Conservation (phyloP, 768 basidiomycete species). For the Leucogyrophana mollusca region DNA sequence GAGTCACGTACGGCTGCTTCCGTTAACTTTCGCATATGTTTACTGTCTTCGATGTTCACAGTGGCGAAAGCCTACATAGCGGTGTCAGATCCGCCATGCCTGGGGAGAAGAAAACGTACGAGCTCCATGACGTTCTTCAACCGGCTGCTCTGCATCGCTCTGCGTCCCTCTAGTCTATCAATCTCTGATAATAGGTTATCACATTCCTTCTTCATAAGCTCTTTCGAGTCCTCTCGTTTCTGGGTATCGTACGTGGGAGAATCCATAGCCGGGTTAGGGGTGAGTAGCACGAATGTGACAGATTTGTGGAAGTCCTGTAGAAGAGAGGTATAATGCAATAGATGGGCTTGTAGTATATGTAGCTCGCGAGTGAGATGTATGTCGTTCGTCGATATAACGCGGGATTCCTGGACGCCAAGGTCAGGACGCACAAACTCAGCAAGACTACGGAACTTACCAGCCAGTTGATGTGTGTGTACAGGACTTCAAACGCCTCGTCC, state of each 20-base stretch:
- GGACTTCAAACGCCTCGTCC: conserved; percentile 55
- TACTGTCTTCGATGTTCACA: conserved; percentile 60
- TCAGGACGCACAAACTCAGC: not conserved
- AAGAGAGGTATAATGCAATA: conserved; percentile 53
- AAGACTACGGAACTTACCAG: conserved; percentile 36
- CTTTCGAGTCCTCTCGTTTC: conserved; percentile 13
- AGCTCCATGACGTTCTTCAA: conserved; percentile 30
- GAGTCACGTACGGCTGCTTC: conserved; percentile 42
- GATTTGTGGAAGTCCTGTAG: conserved; percentile 53
- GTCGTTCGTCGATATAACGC: conserved; percentile 25
- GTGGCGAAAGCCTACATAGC: conserved; percentile 51
- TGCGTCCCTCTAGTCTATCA: conserved; percentile 33
- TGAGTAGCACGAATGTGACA: conserved; percentile 45
- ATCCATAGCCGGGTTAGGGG: conserved; percentile 48
- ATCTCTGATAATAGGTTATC: conserved; percentile 39
- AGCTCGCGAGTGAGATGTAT: conserved; percentile 50
- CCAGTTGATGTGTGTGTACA: conserved; percentile 49
- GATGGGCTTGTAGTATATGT: conserved; percentile 55
- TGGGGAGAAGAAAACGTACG: conserved; percentile 14
- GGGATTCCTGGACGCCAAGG: not conserved
- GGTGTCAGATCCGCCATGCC: not conserved
- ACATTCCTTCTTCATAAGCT: conserved; percentile 16
- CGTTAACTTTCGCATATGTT: conserved; percentile 50
- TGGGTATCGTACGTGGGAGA: not conserved
- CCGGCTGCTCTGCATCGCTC: conserved; percentile 24